A percentile compares a stretch with the other conserved stretches of the same genome.
Evolutionary conservation across 2,329 filamentous ascomycete genomes (phyloP).

Genomic region (Xylariaceae sp.): DNA sequence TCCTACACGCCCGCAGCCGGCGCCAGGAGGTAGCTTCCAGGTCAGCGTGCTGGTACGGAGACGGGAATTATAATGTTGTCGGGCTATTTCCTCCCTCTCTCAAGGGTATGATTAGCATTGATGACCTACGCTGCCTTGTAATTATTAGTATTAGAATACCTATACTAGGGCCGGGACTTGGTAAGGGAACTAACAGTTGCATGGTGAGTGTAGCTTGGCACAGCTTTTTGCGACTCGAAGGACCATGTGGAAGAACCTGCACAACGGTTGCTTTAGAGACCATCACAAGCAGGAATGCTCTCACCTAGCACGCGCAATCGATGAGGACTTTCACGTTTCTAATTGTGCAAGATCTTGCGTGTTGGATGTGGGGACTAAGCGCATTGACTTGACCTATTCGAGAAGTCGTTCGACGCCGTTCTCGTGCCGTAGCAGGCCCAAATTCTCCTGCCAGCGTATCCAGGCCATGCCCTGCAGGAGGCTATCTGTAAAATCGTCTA

Average conservation of each 20-base stretch:
- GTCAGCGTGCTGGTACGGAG: background rate
- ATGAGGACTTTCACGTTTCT: background rate
- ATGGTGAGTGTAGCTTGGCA: too few relatives aligned
- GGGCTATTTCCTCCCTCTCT: background rate
- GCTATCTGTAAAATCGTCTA: slow-evolving; percentile 78
- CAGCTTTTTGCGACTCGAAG: background rate
- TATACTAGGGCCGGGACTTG: too few relatives aligned
- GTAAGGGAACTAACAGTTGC: background rate
- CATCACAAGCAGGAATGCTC: background rate
- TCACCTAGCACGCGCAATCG: background rate
- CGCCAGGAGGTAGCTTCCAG: background rate
- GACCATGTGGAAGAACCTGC: background rate
- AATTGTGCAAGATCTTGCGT: background rate
- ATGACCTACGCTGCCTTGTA: too few relatives aligned
- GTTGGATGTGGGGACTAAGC: background rate
- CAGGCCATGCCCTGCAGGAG: slow-evolving; percentile 72
- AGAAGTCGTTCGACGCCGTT: slow-evolving; percentile 25
- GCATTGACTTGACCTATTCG: background rate
- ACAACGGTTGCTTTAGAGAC: background rate
- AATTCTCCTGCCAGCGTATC: slow-evolving; percentile 67
- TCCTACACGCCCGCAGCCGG: too few relatives aligned
- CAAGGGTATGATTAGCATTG: background rate
- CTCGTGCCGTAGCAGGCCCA: slow-evolving; percentile 29
- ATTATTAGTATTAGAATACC: too few relatives aligned
- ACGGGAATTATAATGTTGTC: background rate